These are phyloP conservation scores for Septoria linicola DNA, from an alignment of 2,329 filamentous ascomycete species.

Conservation along the genomic window DNA sequence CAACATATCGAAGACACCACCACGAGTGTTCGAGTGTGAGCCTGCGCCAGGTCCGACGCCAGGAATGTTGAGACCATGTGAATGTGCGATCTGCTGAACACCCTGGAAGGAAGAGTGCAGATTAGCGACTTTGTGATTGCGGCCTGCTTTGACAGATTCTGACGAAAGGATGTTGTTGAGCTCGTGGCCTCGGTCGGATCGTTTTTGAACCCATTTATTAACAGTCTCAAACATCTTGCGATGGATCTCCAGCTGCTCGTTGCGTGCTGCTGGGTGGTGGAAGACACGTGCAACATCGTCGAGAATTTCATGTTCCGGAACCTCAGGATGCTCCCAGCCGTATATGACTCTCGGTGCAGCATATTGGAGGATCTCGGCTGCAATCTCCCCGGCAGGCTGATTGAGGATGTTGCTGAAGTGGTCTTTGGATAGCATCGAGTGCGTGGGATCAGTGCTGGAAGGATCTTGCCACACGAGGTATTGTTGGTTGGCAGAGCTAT, in stretches of 20 bases:
- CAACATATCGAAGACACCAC: slow-evolving; percentile 35
- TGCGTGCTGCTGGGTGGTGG: slow-evolving; percentile 83
- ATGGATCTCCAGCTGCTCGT: slow-evolving; percentile 75
- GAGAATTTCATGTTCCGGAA: slow-evolving; percentile 79
- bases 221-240: slow-evolving; percentile 86
- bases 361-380: slow-evolving; percentile 70
- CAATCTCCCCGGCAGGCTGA: slow-evolving; percentile 50
- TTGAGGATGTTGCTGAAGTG: slow-evolving; percentile 54
- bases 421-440: slow-evolving; percentile 54
- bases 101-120: slow-evolving; percentile 29
- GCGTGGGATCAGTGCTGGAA: slow-evolving; percentile 50
- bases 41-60: slow-evolving; percentile 25
- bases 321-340: slow-evolving; percentile 85
- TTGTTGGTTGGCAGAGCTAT: slow-evolving; percentile 51
- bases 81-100: slow-evolving; percentile 28
- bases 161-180: slow-evolving; percentile 77
- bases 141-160: slow-evolving; percentile 76
- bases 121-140: slow-evolving; percentile 63
- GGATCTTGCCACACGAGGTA: slow-evolving; percentile 53
- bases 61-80: slow-evolving; percentile 23
- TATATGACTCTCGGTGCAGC: slow-evolving; percentile 83
- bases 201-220: slow-evolving; percentile 72
- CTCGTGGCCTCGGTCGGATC: slow-evolving; percentile 63
- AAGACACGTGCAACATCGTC: slow-evolving; percentile 79
- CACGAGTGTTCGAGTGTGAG: slow-evolving; percentile 31